Evolutionary conservation across 2,329 filamentous ascomycete genomes (phyloP), one percentile per base, ranked within the genome.

Genomic region (Blastomyces gilchristii): DNA sequence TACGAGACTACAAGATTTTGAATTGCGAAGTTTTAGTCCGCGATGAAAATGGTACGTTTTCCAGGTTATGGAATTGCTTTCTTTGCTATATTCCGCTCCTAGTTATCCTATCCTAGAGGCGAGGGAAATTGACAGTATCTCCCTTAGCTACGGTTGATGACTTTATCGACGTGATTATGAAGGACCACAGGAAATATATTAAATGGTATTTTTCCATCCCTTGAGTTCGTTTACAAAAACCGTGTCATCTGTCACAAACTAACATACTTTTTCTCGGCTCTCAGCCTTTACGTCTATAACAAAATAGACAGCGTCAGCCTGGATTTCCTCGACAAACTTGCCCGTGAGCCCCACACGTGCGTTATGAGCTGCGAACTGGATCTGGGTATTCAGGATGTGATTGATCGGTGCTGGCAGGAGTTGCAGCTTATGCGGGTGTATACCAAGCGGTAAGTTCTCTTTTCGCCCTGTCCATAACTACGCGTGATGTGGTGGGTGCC

Each of bases 101-200:
- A 45, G 6, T 18, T n/a, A 45, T 45, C 14, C 8, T 56, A 4
- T 39, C 22, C 16, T 1, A 49, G 16, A 37, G 18, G 28, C 25
- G 31, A 22, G 6, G 12, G 14, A 22, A 31, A 61, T 37, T 25
- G 22, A 65, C 39, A 61, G 65, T 57, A 34, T 60, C 1, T 56
- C 16, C 25, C 18, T 12, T 64, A 85, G 91, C 89, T 50, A 97
- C 94, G 0, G 91, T 99, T 45, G 94, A 99, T 78, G 93, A 99
- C 77, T 89, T 99, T 76, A 99, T 99, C 79, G 94, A 99, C 76
- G 91, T 97, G 65, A 97, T 99, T 77, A 97, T 97, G 93, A 96
- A 94, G 77, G 91, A 97, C 73, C 94, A 99, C 80, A 83, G 94
- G 73, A 99, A 96, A 77, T 99, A 99, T 81, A 97, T 99, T 80